A percentile compares a stretch with the other conserved stretches of the same genome.
Conservation (phyloP, 257 asterid genomes). For the Solanum pinnatisectum region DNA sequence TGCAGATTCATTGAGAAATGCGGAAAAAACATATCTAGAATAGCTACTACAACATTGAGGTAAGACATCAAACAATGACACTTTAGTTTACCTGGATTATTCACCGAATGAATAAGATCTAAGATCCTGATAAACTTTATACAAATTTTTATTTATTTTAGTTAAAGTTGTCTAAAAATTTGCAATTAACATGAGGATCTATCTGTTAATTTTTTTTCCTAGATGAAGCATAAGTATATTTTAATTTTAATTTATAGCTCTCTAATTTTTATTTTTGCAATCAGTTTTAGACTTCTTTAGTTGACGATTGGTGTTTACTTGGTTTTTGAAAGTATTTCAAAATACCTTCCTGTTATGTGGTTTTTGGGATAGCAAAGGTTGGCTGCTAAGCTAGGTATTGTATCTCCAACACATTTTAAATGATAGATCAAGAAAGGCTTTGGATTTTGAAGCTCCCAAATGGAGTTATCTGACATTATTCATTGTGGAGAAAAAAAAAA, state of each 20-base stretch:
- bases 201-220: not conserved
- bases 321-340: not conserved
- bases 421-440: not conserved
- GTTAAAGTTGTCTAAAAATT: not conserved
- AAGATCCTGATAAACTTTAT: not conserved
- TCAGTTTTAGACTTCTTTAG: too few relatives aligned
- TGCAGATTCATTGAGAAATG: not conserved
- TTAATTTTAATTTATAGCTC: too few relatives aligned
- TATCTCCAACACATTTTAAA: not conserved
- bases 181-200: not conserved
- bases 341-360: not conserved
- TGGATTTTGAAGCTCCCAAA: not conserved
- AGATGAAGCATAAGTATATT: not conserved
- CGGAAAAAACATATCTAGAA: too few relatives aligned
- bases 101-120: not conserved
- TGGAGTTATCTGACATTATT: not conserved
- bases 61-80: not conserved
- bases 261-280: not conserved
- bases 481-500: not conserved
- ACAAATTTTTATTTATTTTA: not conserved
- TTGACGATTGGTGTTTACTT: not conserved
- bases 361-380: not conserved
- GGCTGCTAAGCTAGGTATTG: not conserved
- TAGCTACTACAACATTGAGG: not conserved
- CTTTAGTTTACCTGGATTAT: not conserved